phyloP scores from a whole-genome alignment of 2,329 filamentous ascomycete genomes.

The Pleomassaria siparia region DNA sequence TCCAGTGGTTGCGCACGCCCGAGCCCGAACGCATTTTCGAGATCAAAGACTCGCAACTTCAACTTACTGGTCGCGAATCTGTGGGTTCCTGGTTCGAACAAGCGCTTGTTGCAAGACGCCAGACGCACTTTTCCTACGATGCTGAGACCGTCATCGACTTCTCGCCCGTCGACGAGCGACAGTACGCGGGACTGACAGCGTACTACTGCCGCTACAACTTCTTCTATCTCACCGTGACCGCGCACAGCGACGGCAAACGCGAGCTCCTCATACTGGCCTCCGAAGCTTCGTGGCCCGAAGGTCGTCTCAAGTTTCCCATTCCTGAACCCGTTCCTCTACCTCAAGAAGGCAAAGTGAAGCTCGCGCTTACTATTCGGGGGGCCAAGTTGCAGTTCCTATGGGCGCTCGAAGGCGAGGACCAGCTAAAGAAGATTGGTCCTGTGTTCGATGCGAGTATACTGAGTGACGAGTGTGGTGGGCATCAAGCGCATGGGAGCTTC shows the following conservation, averaged over 20 bases:
- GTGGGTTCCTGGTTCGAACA: slow-evolving; percentile 53
- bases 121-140: slow-evolving; percentile 63
- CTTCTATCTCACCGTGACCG: slow-evolving; percentile 64
- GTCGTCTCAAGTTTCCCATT: slow-evolving; percentile 50
- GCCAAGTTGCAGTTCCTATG: slow-evolving; percentile 59
- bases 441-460: slow-evolving; percentile 62
- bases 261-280: slow-evolving; percentile 61
- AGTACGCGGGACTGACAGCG: slow-evolving; percentile 62
- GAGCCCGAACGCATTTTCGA: slow-evolving; percentile 49
- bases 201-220: slow-evolving; percentile 68
- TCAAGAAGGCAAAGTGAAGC: slow-evolving; percentile 56
- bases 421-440: slow-evolving; percentile 54
- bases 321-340: slow-evolving; percentile 53
- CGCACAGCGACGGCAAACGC: slow-evolving; percentile 57
- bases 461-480: slow-evolving; percentile 65
- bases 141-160: slow-evolving; percentile 60
- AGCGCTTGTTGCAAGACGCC: slow-evolving; percentile 57
- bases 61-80: slow-evolving; percentile 57
- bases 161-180: slow-evolving; percentile 58
- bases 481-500: slow-evolving; percentile 63
- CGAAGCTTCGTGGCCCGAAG: slow-evolving; percentile 58
- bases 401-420: slow-evolving; percentile 49
- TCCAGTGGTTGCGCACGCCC: slow-evolving; percentile 60
- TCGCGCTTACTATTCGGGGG: slow-evolving; percentile 57
- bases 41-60: slow-evolving; percentile 50